These are phyloP conservation scores for Vitis labrusca DNA, from an alignment of 164 flowering plant species.

Conservation along the genomic window DNA sequence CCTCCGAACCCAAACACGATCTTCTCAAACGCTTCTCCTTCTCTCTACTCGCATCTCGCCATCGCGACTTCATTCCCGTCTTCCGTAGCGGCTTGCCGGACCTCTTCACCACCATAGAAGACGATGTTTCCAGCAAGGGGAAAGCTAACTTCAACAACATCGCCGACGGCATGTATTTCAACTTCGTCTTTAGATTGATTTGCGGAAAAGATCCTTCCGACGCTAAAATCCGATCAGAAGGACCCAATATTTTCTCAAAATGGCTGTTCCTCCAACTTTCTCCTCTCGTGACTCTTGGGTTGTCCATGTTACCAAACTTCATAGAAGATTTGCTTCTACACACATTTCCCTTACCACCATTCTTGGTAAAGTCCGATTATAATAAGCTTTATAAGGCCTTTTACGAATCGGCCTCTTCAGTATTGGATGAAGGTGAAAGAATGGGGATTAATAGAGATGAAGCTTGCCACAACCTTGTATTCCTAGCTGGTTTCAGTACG, in stretches of 20 bases:
- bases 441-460: slow-evolving; percentile 30
- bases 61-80: slow-evolving; percentile 13
- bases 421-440: slow-evolving; percentile 31
- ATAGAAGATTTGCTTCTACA: slow-evolving; percentile 28
- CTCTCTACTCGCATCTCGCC: slow-evolving; percentile 11
- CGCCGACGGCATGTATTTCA: slow-evolving; percentile 19
- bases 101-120: slow-evolving; percentile 17
- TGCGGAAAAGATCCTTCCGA: slow-evolving; percentile 11
- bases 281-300: slow-evolving; percentile 19
- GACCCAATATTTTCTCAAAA: slow-evolving; percentile 4
- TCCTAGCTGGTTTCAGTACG: slow-evolving; percentile 27
- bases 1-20: slow-evolving; percentile 24
- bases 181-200: slow-evolving; percentile 15
- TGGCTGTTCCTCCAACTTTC: slow-evolving; percentile 32
- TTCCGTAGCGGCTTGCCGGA: slow-evolving; percentile 3
- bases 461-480: slow-evolving; percentile 35
- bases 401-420: background rate
- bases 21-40: slow-evolving; percentile 10
- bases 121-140: slow-evolving; percentile 5
- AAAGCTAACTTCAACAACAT: slow-evolving; percentile 18
- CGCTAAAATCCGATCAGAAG: slow-evolving; percentile 13
- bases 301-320: slow-evolving; percentile 18
- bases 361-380: slow-evolving; percentile 20
- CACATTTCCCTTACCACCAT: slow-evolving; percentile 27
- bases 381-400: slow-evolving; percentile 24